Percentiles rank a stretch among this genome's conserved stretches.
These are phyloP conservation scores for Leptomonas seymouri DNA, from an alignment of 208 protist genomes.

Conservation along the genomic window DNA sequence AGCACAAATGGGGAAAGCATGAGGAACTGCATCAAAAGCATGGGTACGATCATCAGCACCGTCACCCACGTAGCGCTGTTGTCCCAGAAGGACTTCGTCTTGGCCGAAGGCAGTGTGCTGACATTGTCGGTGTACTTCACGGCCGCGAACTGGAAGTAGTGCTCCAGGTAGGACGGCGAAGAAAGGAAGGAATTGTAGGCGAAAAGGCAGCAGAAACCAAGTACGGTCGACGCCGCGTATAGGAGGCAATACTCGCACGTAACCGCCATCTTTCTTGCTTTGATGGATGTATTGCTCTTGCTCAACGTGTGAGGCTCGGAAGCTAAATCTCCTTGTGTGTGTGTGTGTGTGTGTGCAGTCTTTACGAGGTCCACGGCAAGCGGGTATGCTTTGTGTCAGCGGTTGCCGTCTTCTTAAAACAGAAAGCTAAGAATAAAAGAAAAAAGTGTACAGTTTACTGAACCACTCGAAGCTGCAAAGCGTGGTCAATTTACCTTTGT, in stretches of 20 bases:
- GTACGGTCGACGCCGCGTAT: constrained; percentile 31
- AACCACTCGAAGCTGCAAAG: not conserved
- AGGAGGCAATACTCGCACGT: constrained; percentile 19
- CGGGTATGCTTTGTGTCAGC: too few species aligned
- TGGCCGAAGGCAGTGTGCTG: constrained; percentile 30
- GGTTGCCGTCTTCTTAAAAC: not conserved
- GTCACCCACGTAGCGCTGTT: constrained; percentile 48
- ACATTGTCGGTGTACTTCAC: constrained; percentile 48
- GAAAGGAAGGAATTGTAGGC: constrained; percentile 57
- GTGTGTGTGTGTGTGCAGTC: too few species aligned
- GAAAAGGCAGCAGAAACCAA: constrained; percentile 44
- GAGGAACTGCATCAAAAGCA: constrained; percentile 40
- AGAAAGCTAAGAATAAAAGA: not conserved
- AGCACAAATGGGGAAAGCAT: constrained; percentile 45
- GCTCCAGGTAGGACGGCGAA: constrained; percentile 50
- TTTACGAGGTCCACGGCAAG: not conserved
- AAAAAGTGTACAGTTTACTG: not conserved
- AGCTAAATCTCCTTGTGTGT: not conserved
- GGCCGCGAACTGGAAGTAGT: constrained; percentile 50
- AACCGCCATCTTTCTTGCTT: constrained; percentile 12
- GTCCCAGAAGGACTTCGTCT: constrained; percentile 36
- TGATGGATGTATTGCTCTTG: not conserved
- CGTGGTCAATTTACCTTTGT: not conserved
- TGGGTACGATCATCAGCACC: constrained; percentile 47
- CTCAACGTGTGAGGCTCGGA: not conserved